phyloP scores from a whole-genome alignment of 2,329 filamentous ascomycete species.

The Fusarium floridanum region DNA sequence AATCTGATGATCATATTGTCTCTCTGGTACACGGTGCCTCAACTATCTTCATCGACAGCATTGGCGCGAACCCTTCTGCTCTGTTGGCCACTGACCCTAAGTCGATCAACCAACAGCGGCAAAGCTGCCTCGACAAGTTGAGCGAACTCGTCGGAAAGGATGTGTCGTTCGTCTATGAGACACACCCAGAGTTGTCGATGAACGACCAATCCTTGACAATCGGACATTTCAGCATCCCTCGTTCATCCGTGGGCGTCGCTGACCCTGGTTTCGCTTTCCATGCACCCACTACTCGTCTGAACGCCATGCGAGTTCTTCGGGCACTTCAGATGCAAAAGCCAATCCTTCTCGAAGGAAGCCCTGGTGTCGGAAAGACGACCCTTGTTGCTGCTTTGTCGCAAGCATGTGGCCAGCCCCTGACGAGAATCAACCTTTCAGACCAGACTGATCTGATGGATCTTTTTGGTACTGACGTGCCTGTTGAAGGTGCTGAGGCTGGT shows the following conservation, averaged over 20 bases:
- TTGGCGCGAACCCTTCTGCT: constrained; percentile 94
- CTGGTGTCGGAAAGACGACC: constrained; percentile 98
- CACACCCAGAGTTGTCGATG: constrained; percentile 69
- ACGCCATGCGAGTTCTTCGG: constrained; percentile 90
- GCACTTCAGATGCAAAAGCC: constrained; percentile 91
- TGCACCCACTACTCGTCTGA: constrained; percentile 89
- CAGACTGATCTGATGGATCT: constrained; percentile 98
- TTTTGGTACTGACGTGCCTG: constrained; percentile 95
- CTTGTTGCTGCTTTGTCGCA: constrained; percentile 87
- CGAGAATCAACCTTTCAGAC: constrained; percentile 95
- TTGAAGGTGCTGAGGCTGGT: constrained; percentile 91
- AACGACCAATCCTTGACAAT: constrained; percentile 69
- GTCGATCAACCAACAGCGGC: constrained; percentile 78
- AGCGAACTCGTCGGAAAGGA: constrained; percentile 74
- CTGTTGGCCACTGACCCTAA: constrained; percentile 80
- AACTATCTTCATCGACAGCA: constrained; percentile 94
- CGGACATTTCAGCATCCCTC: constrained; percentile 79
- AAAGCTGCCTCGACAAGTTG: constrained; percentile 79
- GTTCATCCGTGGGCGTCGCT: constrained; percentile 56
- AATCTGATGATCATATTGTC: constrained; percentile 59
- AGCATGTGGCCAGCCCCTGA: constrained; percentile 84
- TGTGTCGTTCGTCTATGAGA: constrained; percentile 74
- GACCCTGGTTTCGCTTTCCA: constrained; percentile 73
- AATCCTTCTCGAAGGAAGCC: constrained; percentile 93
- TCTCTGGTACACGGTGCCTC: constrained; percentile 85